Percentiles rank a stretch among this genome's conserved stretches.
These are phyloP conservation scores for Neurospora tetraspora DNA, from an alignment of 495 filamentous ascomycete genomes.

Conservation along the genomic window DNA sequence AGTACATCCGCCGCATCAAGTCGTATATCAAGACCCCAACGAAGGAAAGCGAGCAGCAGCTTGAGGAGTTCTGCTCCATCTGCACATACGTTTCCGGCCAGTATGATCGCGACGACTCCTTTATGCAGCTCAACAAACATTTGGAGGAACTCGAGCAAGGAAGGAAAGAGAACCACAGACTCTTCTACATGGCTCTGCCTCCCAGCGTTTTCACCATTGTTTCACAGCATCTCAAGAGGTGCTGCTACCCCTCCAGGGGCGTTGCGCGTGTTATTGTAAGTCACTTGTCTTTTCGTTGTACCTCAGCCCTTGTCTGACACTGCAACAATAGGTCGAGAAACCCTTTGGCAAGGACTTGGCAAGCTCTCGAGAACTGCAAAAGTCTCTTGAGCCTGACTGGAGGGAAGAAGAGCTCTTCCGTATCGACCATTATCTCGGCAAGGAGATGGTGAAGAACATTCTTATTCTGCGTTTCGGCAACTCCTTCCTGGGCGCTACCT, in stretches of 20 bases:
- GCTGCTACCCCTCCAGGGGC: conserved; percentile 84
- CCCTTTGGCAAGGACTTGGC: conserved; percentile 95
- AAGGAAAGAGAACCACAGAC: conserved; percentile 72
- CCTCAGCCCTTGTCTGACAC: conserved; percentile 4
- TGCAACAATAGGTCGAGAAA: conserved; percentile 73
- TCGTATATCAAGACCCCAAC: conserved; percentile 98
- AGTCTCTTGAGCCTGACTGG: conserved; percentile 94
- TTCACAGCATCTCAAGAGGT: conserved; percentile 91
- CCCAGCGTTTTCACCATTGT: conserved; percentile 97
- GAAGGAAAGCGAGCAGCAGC: conserved; percentile 92
- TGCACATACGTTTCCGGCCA: conserved; percentile 94
- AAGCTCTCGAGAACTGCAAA: conserved; percentile 90
- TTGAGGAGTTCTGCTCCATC: conserved; percentile 76
- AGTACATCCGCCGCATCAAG: conserved; percentile 86
- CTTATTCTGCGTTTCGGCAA: conserved; percentile 97
- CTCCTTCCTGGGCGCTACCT: conserved; percentile 97
- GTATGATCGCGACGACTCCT: conserved; percentile 95
- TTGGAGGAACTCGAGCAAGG: conserved; percentile 79
- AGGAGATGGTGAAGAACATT: conserved; percentile 99
- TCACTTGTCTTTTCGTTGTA: neutral
- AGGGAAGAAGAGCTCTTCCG: conserved; percentile 99
- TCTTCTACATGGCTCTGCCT: conserved; percentile 99
- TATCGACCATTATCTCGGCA: conserved; percentile 98
- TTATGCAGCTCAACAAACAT: conserved; percentile 79
- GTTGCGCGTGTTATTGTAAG: conserved; percentile 89